A percentile compares a stretch with the other conserved stretches of the same genome.
phyloP scores from a whole-genome alignment of 108 stramenopile genomes.

The Schizochytrium sp. region DNA sequence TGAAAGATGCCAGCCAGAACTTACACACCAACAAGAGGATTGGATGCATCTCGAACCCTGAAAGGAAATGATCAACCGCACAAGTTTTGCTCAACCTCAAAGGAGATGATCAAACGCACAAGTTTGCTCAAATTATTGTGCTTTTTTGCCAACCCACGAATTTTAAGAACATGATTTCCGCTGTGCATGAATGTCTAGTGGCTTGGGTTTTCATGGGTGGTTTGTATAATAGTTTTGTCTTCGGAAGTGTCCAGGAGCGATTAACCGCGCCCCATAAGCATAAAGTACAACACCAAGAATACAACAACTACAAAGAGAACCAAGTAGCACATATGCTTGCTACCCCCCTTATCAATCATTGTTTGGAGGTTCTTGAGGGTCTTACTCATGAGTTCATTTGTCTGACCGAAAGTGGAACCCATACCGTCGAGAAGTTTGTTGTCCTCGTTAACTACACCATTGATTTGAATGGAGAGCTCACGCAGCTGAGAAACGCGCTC shows the following conservation, averaged over 20 bases:
- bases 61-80: no score
- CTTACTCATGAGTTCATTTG: slow-evolving; percentile 27
- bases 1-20: no score
- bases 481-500: slow-evolving; percentile 22
- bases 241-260: background rate
- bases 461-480: slow-evolving; percentile 50
- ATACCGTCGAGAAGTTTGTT: slow-evolving; percentile 55
- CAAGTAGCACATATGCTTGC: slow-evolving; percentile 51
- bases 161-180: no score
- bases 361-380: slow-evolving; percentile 58
- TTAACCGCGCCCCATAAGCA: slow-evolving; percentile 35
- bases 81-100: no score
- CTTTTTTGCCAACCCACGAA: no score
- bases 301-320: slow-evolving; percentile 38
- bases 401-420: slow-evolving; percentile 52
- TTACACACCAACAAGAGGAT: no score
- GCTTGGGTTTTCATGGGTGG: no score
- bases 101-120: no score
- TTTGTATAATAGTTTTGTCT: no score
- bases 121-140: no score
- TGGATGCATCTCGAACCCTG: no score
- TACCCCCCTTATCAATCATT: slow-evolving; percentile 51
- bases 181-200: no score
- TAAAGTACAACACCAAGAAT: slow-evolving; percentile 33
- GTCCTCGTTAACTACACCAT: slow-evolving; percentile 35